Percentiles rank a stretch among this genome's conserved stretches.
Conservation (phyloP, 2,329 filamentous ascomycete genomes). For the Penicillium sclerotigenum region DNA sequence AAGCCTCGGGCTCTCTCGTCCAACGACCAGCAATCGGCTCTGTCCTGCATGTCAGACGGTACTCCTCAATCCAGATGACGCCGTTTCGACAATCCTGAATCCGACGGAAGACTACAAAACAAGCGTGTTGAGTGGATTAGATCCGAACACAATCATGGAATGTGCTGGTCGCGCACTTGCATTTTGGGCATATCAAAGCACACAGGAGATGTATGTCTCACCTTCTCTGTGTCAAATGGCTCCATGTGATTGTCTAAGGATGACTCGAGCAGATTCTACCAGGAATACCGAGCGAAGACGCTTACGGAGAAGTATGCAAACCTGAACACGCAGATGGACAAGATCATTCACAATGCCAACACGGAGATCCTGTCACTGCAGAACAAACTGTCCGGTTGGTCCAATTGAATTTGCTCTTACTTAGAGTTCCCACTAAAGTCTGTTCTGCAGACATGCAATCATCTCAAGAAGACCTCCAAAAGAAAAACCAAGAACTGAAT, state of each 20-base stretch:
- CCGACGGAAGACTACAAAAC: constrained; percentile 89
- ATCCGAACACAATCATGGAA: constrained; percentile 78
- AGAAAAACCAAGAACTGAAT: constrained; percentile 69
- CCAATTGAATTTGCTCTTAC: background rate
- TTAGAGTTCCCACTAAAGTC: constrained; percentile 1
- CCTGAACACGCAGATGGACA: constrained; percentile 66
- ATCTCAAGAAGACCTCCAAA: constrained; percentile 62
- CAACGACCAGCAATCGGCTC: constrained; percentile 51
- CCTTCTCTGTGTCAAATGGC: background rate
- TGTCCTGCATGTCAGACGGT: constrained; percentile 75
- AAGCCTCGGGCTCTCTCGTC: constrained; percentile 58
- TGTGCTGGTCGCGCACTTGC: constrained; percentile 74
- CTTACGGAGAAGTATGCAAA: constrained; percentile 68
- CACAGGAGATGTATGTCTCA: constrained; percentile 69
- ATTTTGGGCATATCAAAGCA: constrained; percentile 85
- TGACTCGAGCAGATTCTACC: constrained; percentile 59
- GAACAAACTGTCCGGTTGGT: constrained; percentile 60
- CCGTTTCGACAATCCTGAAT: constrained; percentile 66
- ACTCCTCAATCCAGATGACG: constrained; percentile 71
- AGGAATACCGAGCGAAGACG: constrained; percentile 69
- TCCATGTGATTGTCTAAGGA: constrained; percentile 2
- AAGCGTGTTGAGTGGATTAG: constrained; percentile 76
- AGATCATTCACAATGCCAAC: constrained; percentile 71
- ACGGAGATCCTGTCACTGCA: constrained; percentile 65
- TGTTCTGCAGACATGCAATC: constrained; percentile 51